phyloP scores from a whole-genome alignment of 2,329 filamentous ascomycete genomes.

The Colletotrichum siamense region DNA sequence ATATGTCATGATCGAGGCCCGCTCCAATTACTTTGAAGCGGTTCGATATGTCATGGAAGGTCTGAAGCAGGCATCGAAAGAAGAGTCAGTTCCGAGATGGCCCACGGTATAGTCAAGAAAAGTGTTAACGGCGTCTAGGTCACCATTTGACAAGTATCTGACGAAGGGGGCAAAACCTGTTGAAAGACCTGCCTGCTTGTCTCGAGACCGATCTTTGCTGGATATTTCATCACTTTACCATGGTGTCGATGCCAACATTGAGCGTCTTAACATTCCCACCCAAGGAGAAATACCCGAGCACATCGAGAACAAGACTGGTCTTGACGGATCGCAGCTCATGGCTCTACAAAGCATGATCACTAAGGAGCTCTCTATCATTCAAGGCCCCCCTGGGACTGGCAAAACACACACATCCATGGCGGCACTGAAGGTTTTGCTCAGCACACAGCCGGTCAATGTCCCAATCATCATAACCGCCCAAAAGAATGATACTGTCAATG shows the following conservation, averaged over 20 bases:
- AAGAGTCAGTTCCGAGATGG: conserved; percentile 50
- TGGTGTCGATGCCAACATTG: neutral
- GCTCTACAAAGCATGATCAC: conserved; percentile 76
- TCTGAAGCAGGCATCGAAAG: conserved; percentile 65
- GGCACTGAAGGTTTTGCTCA: conserved; percentile 69
- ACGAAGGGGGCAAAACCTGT: conserved; percentile 45
- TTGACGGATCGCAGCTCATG: conserved; percentile 75
- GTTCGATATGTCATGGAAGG: conserved; percentile 74
- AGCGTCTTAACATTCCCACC: neutral
- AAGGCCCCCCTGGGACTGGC: conserved; percentile 77
- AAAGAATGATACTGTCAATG: conserved; percentile 90
- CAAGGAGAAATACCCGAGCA: neutral
- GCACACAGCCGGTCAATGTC: conserved; percentile 62
- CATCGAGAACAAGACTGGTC: conserved; percentile 32
- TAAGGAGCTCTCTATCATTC: conserved; percentile 75
- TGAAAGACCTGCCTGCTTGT: neutral
- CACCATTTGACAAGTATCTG: conserved; percentile 68
- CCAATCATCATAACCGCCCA: conserved; percentile 84
- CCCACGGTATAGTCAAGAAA: neutral
- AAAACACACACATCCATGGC: conserved; percentile 85
- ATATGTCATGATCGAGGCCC: conserved; percentile 81
- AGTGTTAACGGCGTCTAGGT: conserved; percentile 36
- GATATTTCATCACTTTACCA: neutral
- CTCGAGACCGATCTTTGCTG: neutral
- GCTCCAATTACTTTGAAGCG: conserved; percentile 78